These are phyloP conservation scores for Sphagnurus paluster DNA, from an alignment of 1,284 basidiomycete species.

Conservation along the genomic window DNA sequence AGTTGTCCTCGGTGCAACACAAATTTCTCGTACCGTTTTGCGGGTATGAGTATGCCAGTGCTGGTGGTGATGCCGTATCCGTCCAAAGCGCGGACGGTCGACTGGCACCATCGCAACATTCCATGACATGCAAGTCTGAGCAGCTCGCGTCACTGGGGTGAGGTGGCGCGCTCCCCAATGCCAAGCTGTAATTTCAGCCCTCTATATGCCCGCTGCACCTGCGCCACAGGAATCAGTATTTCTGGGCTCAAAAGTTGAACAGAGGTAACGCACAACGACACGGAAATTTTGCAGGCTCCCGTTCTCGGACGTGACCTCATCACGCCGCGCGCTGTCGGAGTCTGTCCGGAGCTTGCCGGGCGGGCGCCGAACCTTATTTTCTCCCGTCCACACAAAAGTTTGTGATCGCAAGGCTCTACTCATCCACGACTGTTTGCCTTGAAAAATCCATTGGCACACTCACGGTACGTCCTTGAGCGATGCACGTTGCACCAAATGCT, in stretches of 20 bases:
- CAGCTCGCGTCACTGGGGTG: slow-evolving; percentile 16
- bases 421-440: slow-evolving; percentile 58
- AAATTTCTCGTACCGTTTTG: slow-evolving; percentile 20
- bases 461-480: slow-evolving; percentile 37
- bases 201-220: not conserved
- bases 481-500: not conserved
- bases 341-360: slow-evolving; percentile 15
- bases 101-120: slow-evolving; percentile 50
- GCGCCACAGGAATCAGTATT: slow-evolving; percentile 1
- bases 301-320: not conserved
- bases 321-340: not conserved
- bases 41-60: slow-evolving; percentile 8
- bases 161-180: slow-evolving; percentile 12
- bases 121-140: slow-evolving; percentile 39
- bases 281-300: not conserved
- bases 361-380: slow-evolving; percentile 31
- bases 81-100: slow-evolving; percentile 35
- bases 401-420: slow-evolving; percentile 14
- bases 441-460: slow-evolving; percentile 87
- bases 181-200: not conserved
- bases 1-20: too few relatives aligned
- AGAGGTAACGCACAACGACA: too few relatives aligned
- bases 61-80: slow-evolving; percentile 22
- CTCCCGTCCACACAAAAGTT: slow-evolving; percentile 33
- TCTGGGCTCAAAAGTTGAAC: not conserved